phyloP scores from a whole-genome alignment of 257 asterid genomes.

The Knoxia roxburghii region DNA sequence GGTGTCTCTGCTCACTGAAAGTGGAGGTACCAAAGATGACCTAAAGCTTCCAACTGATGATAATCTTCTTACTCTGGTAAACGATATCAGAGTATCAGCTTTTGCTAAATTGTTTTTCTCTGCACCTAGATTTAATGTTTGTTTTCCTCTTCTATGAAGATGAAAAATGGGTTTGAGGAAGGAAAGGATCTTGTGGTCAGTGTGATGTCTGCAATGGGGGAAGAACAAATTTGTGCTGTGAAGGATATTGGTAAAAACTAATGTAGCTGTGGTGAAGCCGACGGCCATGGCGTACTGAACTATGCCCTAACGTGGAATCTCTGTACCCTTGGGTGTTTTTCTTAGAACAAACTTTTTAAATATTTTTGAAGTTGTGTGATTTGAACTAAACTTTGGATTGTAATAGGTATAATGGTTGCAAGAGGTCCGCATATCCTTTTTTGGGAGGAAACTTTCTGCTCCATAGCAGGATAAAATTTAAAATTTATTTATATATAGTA shows the following conservation, averaged over 20 bases:
- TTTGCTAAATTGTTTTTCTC: not conserved
- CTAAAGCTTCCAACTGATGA: constrained; percentile 77
- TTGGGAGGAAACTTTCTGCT: constrained; percentile 8
- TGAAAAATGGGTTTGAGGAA: constrained; percentile 56
- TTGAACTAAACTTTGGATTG: constrained; percentile 11
- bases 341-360: constrained; percentile 15
- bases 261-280: not conserved
- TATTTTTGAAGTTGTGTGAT: constrained; percentile 9
- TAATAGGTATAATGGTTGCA: constrained; percentile 9
- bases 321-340: constrained; percentile 4
- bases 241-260: constrained; percentile 60
- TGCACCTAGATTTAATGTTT: not conserved
- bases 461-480: not conserved
- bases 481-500: not conserved
- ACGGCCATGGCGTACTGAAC: constrained; percentile 14
- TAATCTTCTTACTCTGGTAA: constrained; percentile 54
- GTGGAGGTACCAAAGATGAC: constrained; percentile 72
- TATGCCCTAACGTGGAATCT: constrained; percentile 3
- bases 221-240: constrained; percentile 64
- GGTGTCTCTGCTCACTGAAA: constrained; percentile 83
- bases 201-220: constrained; percentile 75
- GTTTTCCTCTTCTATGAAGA: constrained; percentile 21
- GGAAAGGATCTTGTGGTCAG: constrained; percentile 69
- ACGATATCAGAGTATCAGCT: not conserved
- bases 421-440: constrained; percentile 8